Evolutionary conservation across 768 basidiomycete genomes (phyloP).

Genomic region (Tulasnella sp.): DNA sequence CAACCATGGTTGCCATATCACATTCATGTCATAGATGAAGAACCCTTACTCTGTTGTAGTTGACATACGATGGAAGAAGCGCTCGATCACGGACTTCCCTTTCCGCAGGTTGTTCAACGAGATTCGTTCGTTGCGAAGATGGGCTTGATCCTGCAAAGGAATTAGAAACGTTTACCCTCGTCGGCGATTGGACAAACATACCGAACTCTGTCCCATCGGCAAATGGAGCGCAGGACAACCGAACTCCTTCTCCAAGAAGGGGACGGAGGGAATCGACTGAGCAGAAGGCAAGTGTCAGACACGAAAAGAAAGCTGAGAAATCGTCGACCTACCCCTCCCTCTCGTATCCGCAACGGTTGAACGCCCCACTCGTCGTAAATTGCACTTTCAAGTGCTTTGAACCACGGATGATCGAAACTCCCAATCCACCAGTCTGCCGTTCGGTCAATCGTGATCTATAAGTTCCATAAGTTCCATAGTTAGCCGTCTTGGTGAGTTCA

Average conservation of each 20-base stretch:
- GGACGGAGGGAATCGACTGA: slow-evolving; percentile 90
- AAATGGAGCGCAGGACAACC: slow-evolving; percentile 85
- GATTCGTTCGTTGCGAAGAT: slow-evolving; percentile 90
- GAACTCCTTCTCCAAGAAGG: slow-evolving; percentile 90
- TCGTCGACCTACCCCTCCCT: slow-evolving; percentile 72
- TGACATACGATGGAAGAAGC: slow-evolving; percentile 46
- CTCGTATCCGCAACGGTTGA: slow-evolving; percentile 80
- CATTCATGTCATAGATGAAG: neutral
- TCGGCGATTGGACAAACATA: slow-evolving; percentile 41
- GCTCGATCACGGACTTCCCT: slow-evolving; percentile 72
- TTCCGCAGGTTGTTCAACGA: slow-evolving; percentile 74
- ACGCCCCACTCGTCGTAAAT: slow-evolving; percentile 84
- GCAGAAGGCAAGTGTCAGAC: slow-evolving; percentile 4
- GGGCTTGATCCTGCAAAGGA: slow-evolving; percentile 70
- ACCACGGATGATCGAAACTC: slow-evolving; percentile 78
- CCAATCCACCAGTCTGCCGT: slow-evolving; percentile 97
- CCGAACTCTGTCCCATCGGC: slow-evolving; percentile 89
- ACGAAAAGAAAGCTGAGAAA: neutral
- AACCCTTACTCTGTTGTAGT: neutral
- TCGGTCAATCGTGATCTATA: slow-evolving; percentile 71
- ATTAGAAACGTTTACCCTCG: neutral
- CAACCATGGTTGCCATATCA: neutral
- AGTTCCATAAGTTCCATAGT: slow-evolving; percentile 4
- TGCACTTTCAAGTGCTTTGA: slow-evolving; percentile 76
- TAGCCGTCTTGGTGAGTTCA: neutral